phyloP scores from a whole-genome alignment of 495 filamentous ascomycete genomes.

The Chaetomium tenue region DNA sequence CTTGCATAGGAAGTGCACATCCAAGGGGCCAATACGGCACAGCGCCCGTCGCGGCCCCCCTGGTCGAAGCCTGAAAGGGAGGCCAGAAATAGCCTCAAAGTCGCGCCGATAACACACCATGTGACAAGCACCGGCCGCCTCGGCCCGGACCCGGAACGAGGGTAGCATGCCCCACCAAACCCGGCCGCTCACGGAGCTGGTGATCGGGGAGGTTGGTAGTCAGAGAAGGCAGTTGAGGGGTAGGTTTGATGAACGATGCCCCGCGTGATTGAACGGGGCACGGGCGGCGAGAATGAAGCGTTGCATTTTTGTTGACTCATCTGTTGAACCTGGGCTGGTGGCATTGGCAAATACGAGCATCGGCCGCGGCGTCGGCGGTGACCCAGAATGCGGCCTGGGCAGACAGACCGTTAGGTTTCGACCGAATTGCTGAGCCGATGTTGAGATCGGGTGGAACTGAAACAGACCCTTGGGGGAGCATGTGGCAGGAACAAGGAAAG shows the following conservation, averaged over 20 bases:
- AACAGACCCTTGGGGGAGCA: too few relatives aligned
- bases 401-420: neutral
- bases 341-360: neutral
- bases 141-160: neutral
- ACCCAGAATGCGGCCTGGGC: neutral
- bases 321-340: neutral
- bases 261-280: neutral
- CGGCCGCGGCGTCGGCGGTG: neutral
- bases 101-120: neutral
- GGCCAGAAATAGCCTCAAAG: slow-evolving; percentile 4
- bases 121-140: neutral
- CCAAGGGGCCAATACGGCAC: neutral
- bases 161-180: neutral
- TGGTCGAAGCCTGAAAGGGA: neutral
- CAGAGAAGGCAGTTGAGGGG: neutral
- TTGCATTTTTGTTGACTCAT: neutral
- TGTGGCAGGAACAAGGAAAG: too few relatives aligned
- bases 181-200: neutral
- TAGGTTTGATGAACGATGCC: too few relatives aligned
- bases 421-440: too few relatives aligned
- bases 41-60: neutral
- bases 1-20: neutral
- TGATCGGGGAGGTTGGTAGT: neutral
- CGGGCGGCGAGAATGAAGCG: neutral
- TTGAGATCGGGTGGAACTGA: too few relatives aligned